Percentiles rank a stretch among this genome's conserved stretches.
Conservation (phyloP, 495 filamentous ascomycete species). For the Talaromyces wortmannii region DNA sequence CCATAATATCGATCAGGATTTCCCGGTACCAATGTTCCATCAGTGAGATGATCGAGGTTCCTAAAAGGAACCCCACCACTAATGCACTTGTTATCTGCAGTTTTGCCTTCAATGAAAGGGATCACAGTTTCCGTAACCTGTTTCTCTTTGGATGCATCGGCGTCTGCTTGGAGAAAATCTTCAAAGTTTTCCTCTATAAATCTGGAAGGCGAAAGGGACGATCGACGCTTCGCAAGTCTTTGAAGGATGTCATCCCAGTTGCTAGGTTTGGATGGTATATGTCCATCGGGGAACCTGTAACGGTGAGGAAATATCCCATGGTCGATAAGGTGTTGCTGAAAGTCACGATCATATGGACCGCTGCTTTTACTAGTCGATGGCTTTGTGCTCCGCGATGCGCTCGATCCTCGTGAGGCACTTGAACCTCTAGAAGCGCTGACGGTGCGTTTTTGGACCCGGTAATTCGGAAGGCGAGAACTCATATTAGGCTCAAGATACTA, state of each 20-base stretch:
- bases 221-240: too few relatives aligned
- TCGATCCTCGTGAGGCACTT: not conserved
- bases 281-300: constrained; percentile 7
- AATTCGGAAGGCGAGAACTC: too few relatives aligned
- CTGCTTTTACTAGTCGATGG: not conserved
- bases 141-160: constrained; percentile 21
- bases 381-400: not conserved
- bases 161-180: constrained; percentile 20
- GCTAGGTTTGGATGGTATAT: constrained; percentile 7
- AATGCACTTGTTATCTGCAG: constrained; percentile 6
- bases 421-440: not conserved
- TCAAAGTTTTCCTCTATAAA: too few relatives aligned
- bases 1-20: constrained; percentile 7
- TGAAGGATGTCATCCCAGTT: constrained; percentile 24
- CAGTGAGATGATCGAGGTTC: constrained; percentile 25
- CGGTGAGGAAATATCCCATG: constrained; percentile 18
- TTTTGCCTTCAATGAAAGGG: constrained; percentile 19
- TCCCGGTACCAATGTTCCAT: constrained; percentile 14
- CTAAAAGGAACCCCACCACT: constrained; percentile 19
- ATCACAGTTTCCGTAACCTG: constrained; percentile 21
- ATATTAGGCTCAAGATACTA: not conserved
- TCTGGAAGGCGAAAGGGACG: too few relatives aligned
- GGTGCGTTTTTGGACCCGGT: not conserved
- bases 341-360: constrained; percentile 12
- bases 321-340: constrained; percentile 16